Evolutionary conservation across 2,329 filamentous ascomycete species (phyloP).

Genomic region (Trichoderma endophyticum): DNA sequence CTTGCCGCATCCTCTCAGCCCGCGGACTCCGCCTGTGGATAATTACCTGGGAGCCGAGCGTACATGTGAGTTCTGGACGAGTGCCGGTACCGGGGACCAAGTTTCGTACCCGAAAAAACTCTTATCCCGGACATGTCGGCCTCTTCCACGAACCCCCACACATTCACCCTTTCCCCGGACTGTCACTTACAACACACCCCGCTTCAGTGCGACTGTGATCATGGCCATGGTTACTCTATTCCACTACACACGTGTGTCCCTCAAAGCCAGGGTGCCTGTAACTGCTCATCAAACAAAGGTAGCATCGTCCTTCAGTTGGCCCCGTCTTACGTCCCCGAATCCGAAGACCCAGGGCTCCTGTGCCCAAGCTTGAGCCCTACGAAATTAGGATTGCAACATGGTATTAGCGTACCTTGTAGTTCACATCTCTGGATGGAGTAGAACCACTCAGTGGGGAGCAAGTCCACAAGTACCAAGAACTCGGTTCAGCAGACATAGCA

Average conservation of each 20-base stretch:
- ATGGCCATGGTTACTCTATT: neutral
- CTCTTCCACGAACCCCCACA: neutral
- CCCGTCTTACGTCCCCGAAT: neutral
- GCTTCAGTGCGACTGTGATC: neutral
- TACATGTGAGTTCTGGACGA: neutral
- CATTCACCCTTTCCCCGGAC: neutral
- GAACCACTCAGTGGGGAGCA: neutral
- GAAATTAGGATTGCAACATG: neutral
- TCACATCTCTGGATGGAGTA: neutral
- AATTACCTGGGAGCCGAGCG: neutral
- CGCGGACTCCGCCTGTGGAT: neutral
- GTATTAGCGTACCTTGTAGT: neutral
- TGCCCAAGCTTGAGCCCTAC: neutral
- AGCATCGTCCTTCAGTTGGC: neutral
- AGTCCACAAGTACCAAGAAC: neutral
- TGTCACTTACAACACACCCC: neutral
- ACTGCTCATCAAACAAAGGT: neutral
- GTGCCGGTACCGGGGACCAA: neutral
- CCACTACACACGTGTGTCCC: neutral
- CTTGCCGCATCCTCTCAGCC: neutral
- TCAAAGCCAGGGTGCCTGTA: neutral
- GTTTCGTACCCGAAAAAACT: neutral
- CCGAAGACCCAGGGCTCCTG: neutral
- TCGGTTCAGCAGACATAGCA: neutral
- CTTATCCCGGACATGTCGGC: neutral